Base-by-base conservation (phyloP, 2,329 filamentous ascomycete species). In the Apiospora hydei region DNA sequence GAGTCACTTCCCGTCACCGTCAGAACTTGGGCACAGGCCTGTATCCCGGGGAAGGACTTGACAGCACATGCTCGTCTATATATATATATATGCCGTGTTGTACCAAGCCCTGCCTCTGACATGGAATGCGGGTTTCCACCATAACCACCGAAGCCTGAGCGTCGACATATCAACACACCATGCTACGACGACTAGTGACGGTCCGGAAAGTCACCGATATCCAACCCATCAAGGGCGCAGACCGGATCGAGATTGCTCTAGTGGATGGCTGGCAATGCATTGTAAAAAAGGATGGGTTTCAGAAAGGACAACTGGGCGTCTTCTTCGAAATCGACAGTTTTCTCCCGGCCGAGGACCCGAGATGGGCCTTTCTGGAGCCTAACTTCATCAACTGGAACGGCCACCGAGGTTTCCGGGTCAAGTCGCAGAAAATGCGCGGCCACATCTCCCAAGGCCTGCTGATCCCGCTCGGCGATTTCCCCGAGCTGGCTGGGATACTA, bases 281-380 rank as follows among this genome's bases (percentile, higher is more conserved):
- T 5, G 72, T 74, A 4, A 66, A 69, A 18, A 70, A 70, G 10
- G 71, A 61, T 11, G 61, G 70, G 26, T 4, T 77, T 72, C 71
- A 1, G 71, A 47, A 68, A 69, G 1, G 77, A 74, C 73, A 79
- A 21, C 49, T 75, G 3, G 76, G 78, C 1, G 69, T 81, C 21
- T 81, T 74, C 64, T 79, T 81, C 69, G 77, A 80, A 70, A 77
- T 78, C 38, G 79, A 81, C 70, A 77, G 75, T 43, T 80, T 80
- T 72, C 71, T 81, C 18, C 79, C 79, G 7, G 69, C 47, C 5
- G 46, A 26, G 11, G 74, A 76, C 38, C 34, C 69, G n/a, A 71
- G 75, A 1, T 77, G 76, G 77, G 71, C 76, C 16, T 68, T 74
- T 66, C 30, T 72, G 24, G 67, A 68, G 70, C 44, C 71, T 16